Conservation (phyloP, 2,329 filamentous ascomycete species). For the Diaporthe citrichinensis region DNA sequence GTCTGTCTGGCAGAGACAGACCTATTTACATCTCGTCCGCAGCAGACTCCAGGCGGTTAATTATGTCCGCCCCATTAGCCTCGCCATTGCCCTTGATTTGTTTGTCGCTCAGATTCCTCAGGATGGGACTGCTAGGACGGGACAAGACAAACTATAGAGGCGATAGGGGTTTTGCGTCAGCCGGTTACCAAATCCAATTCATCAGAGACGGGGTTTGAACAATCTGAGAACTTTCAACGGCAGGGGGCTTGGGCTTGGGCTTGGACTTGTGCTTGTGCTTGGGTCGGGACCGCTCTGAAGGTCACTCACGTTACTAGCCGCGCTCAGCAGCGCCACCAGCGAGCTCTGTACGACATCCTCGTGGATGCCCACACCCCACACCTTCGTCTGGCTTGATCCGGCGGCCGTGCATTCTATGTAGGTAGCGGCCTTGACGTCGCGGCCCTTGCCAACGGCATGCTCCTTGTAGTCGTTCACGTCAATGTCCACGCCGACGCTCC, state of each 20-base stretch:
- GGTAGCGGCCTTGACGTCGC: slow-evolving; percentile 91
- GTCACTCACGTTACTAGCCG: slow-evolving; percentile 84
- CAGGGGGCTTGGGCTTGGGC: slow-evolving; percentile 15
- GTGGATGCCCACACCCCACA: slow-evolving; percentile 94
- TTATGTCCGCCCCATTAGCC: slow-evolving; percentile 47
- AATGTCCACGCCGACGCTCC: slow-evolving; percentile 83
- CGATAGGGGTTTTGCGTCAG: slow-evolving; percentile 34
- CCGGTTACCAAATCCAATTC: slow-evolving; percentile 17
- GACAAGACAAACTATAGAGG: slow-evolving; percentile 77
- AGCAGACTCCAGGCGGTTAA: slow-evolving; percentile 54
- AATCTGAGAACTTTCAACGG: slow-evolving; percentile 34
- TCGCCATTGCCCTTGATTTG: slow-evolving; percentile 40
- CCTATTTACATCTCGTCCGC: slow-evolving; percentile 41
- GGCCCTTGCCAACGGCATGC: slow-evolving; percentile 87
- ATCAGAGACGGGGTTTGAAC: slow-evolving; percentile 26
- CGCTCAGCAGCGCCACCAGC: slow-evolving; percentile 86
- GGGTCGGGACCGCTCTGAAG: slow-evolving; percentile 13
- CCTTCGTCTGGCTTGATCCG: slow-evolving; percentile 73
- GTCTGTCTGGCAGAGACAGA: background rate
- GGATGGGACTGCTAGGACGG: slow-evolving; percentile 66
- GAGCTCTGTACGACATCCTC: slow-evolving; percentile 93
- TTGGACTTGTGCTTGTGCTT: slow-evolving; percentile 17
- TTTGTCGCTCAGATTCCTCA: slow-evolving; percentile 67
- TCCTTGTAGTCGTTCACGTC: slow-evolving; percentile 98
- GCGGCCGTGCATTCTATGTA: slow-evolving; percentile 90